Conservation (phyloP, 2,329 filamentous ascomycete genomes). For the Fusarium penzigii region DNA sequence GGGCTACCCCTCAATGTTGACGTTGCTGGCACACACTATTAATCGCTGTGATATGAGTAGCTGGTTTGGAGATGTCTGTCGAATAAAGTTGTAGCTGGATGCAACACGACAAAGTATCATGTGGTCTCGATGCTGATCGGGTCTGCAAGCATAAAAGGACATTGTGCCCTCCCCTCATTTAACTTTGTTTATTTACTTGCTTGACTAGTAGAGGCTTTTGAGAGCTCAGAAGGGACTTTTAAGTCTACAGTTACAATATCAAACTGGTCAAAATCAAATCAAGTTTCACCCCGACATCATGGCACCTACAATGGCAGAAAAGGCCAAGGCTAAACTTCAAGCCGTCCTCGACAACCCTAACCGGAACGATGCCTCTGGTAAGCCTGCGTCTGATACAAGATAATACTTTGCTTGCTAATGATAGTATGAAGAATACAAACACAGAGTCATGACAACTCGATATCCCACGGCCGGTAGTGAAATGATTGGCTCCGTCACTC, state of each 20-base stretch:
- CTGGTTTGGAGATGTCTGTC: neutral
- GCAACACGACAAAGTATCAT: neutral
- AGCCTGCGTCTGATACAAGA: accelerated
- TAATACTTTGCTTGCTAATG: neutral
- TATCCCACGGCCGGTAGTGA: constrained; percentile 13
- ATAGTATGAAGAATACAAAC: constrained; percentile 12
- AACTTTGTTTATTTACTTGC: neutral
- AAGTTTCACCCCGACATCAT: constrained; percentile 8
- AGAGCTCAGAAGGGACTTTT: neutral
- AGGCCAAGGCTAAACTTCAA: constrained; percentile 21
- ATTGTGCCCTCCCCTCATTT: neutral
- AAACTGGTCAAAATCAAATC: neutral
- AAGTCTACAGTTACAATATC: neutral
- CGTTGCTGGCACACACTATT: neutral
- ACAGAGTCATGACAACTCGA: constrained; percentile 22
- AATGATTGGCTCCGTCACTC: constrained; percentile 16
- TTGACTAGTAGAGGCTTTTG: neutral
- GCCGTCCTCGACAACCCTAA: constrained; percentile 18
- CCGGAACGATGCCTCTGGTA: constrained; percentile 17
- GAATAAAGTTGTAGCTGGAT: neutral
- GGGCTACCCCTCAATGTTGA: neutral
- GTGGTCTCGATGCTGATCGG: neutral
- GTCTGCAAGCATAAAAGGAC: neutral
- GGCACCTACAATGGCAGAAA: constrained; percentile 16
- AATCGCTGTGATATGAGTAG: neutral